These are phyloP conservation scores for Stephania cephalantha DNA, from an alignment of 164 flowering plant genomes.

Conservation along the genomic window DNA sequence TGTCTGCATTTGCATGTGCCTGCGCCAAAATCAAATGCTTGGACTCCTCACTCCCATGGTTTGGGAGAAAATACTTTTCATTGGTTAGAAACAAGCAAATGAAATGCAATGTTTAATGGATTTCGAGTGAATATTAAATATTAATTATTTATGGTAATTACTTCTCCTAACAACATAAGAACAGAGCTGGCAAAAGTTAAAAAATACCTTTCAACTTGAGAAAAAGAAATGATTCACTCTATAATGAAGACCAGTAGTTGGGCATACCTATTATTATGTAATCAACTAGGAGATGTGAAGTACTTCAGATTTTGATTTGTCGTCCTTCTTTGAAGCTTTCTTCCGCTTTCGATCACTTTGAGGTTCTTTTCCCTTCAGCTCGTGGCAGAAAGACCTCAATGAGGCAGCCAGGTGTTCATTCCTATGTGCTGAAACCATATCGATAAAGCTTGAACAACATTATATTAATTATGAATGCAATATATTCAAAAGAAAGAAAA, in stretches of 20 bases:
- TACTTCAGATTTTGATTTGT: slow-evolving; percentile 30
- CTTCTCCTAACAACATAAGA: neutral
- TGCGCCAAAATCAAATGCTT: too few species aligned
- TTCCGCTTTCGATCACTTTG: slow-evolving; percentile 72
- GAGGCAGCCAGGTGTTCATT: slow-evolving; percentile 59
- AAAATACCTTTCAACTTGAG: neutral
- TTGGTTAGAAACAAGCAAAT: neutral
- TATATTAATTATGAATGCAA: neutral
- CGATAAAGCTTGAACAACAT: slow-evolving; percentile 1
- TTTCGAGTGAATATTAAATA: neutral
- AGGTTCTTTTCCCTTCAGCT: slow-evolving; percentile 70
- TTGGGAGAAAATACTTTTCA: neutral
- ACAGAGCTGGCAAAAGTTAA: neutral
- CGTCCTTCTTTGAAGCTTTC: slow-evolving; percentile 52
- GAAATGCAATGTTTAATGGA: neutral
- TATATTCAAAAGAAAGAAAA: neutral
- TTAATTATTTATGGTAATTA: too few species aligned
- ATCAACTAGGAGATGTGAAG: slow-evolving; percentile 23
- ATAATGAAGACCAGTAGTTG: neutral
- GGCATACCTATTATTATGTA: neutral
- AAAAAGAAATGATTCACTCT: neutral
- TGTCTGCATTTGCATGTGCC: too few species aligned
- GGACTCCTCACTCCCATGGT: neutral
- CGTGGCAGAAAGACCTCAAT: slow-evolving; percentile 54
- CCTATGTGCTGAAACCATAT: slow-evolving; percentile 70